These are phyloP conservation scores for Globisporangium canariense DNA, from an alignment of 352 stramenopile species.

Conservation along the genomic window DNA sequence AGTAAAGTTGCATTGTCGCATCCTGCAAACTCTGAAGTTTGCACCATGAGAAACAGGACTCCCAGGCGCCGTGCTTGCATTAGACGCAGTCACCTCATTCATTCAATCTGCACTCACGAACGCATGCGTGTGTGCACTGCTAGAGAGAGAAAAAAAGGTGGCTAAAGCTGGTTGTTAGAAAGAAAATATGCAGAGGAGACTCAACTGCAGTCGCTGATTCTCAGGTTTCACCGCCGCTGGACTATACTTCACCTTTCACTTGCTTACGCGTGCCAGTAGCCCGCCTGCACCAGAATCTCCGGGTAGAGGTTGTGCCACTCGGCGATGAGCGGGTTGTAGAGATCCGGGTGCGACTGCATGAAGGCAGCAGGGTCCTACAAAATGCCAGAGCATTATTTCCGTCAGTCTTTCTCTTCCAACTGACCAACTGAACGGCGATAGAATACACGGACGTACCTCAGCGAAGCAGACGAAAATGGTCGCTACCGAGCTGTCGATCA, in stretches of 20 bases:
- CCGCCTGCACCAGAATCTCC: conserved; percentile 85
- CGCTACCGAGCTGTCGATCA: conserved; percentile 93
- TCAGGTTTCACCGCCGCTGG: background rate
- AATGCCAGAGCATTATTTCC: background rate
- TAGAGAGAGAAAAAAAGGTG: too few relatives aligned
- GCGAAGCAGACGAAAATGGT: conserved; percentile 97
- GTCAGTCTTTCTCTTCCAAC: background rate
- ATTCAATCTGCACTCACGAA: too few relatives aligned
- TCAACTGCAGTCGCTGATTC: conserved; percentile 3
- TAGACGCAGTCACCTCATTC: too few relatives aligned
- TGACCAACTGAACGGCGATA: background rate
- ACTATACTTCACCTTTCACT: background rate
- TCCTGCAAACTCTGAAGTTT: too few relatives aligned
- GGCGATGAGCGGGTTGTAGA: conserved; percentile 79
- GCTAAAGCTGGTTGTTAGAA: background rate
- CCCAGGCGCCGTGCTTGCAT: too few relatives aligned
- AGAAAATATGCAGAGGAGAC: background rate
- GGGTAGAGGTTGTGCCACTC: conserved; percentile 89
- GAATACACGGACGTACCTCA: conserved; percentile 41
- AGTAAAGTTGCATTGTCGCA: too few relatives aligned
- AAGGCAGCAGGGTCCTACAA: conserved; percentile 75
- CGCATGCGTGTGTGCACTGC: too few relatives aligned
- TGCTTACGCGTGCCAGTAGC: conserved; percentile 69
- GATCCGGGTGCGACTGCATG: conserved; percentile 68
- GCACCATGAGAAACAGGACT: too few relatives aligned